Evolutionary conservation across 2,329 filamentous ascomycete genomes (phyloP).

Genomic region (Penicillium sp.): DNA sequence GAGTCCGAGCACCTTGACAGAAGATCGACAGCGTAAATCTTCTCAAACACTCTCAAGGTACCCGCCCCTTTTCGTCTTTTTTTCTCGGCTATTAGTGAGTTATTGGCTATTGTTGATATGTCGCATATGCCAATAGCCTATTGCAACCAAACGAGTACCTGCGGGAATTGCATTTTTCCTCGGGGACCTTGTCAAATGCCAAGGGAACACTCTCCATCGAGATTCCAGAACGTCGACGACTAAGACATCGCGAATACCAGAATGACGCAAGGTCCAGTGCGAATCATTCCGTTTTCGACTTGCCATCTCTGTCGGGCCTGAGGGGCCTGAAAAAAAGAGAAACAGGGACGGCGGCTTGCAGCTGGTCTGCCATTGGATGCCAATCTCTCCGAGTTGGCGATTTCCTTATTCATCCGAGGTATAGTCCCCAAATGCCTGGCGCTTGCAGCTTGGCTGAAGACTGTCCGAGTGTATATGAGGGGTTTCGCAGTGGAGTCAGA

Average conservation of each 20-base stretch:
- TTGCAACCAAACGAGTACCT: neutral
- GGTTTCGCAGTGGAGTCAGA: conserved; percentile 4
- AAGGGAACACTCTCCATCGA: neutral
- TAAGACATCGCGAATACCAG: conserved; percentile 10
- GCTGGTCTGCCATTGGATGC: neutral
- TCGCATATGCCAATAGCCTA: neutral
- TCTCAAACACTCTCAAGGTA: conserved; percentile 36
- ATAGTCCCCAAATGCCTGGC: conserved; percentile 1
- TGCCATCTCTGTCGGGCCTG: neutral
- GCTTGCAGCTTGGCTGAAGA: conserved; percentile 6
- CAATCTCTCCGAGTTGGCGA: conserved; percentile 3
- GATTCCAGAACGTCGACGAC: conserved; percentile 3
- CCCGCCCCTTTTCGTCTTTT: conserved; percentile 3
- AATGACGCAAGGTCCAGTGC: neutral
- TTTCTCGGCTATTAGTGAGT: neutral
- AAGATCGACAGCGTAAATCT: conserved; percentile 23
- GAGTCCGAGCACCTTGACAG: conserved; percentile 17
- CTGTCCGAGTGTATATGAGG: neutral
- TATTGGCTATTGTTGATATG: neutral
- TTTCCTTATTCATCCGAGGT: conserved; percentile 6
- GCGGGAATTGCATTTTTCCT: neutral
- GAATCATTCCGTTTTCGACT: conserved; percentile 13
- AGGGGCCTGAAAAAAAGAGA: neutral
- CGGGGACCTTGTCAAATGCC: conserved; percentile 7
- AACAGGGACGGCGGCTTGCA: neutral